Evolutionary conservation across 805 yeast genomes (phyloP).

Genomic region (Saturnispora gosingensis): DNA sequence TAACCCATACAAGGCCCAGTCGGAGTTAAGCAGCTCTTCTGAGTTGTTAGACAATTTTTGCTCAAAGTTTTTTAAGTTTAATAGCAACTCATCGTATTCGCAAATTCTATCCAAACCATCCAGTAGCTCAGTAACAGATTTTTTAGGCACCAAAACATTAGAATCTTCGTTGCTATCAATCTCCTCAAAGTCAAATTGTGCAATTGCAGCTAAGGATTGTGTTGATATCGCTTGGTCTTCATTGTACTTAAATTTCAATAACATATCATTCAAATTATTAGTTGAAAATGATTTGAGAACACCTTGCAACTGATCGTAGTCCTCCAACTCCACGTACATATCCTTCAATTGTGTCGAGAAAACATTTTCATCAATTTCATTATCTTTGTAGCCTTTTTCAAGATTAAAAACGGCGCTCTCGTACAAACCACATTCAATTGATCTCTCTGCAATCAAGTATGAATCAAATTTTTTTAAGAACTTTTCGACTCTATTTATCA

Average conservation of each 20-base stretch:
- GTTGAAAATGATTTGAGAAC: slow-evolving; percentile 65
- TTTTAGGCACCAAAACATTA: slow-evolving; percentile 10
- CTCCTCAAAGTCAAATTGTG: slow-evolving; percentile 28
- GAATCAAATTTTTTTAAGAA: slow-evolving; percentile 55
- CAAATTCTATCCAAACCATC: slow-evolving; percentile 71
- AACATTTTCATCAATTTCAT: slow-evolving; percentile 29
- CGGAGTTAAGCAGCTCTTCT: slow-evolving; percentile 23
- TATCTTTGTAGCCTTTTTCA: slow-evolving; percentile 59
- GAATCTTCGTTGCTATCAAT: slow-evolving; percentile 15
- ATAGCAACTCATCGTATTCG: slow-evolving; percentile 55
- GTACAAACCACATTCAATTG: slow-evolving; percentile 75
- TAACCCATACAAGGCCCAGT: slow-evolving; percentile 60
- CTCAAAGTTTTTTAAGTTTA: slow-evolving; percentile 35
- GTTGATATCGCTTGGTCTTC: slow-evolving; percentile 84
- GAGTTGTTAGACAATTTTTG: slow-evolving; percentile 12
- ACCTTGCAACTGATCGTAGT: slow-evolving; percentile 85
- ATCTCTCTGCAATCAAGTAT: slow-evolving; percentile 61
- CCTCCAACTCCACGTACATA: slow-evolving; percentile 82
- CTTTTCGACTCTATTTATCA: slow-evolving; percentile 28
- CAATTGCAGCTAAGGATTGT: slow-evolving; percentile 67
- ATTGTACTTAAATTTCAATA: slow-evolving; percentile 72
- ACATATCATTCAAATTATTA: slow-evolving; percentile 61
- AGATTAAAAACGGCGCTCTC: slow-evolving; percentile 81
- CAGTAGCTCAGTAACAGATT: slow-evolving; percentile 47
- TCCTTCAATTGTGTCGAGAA: slow-evolving; percentile 50